These are phyloP conservation scores for Penicillium goetzii DNA, from an alignment of 495 filamentous ascomycete genomes.

Conservation along the genomic window DNA sequence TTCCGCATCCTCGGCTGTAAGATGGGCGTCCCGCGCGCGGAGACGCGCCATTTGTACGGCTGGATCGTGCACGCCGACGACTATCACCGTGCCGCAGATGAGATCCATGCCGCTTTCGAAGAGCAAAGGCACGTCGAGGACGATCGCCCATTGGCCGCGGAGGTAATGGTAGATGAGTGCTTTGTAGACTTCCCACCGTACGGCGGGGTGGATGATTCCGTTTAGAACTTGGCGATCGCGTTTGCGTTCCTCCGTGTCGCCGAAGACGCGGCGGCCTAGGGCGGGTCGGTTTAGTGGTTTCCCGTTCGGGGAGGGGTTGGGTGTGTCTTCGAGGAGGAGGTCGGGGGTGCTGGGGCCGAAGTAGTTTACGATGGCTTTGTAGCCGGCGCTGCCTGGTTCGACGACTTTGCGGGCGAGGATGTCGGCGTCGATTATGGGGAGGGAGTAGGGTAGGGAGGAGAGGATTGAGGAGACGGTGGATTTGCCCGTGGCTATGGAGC, in stretches of 20 bases:
- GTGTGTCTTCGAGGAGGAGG: constrained; percentile 60
- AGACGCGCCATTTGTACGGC: constrained; percentile 79
- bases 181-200: constrained; percentile 75
- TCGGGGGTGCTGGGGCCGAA: constrained; percentile 83
- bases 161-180: constrained; percentile 67
- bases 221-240: constrained; percentile 76
- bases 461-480: constrained; percentile 90
- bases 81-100: constrained; percentile 78
- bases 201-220: constrained; percentile 88
- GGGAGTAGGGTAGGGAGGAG: constrained; percentile 72
- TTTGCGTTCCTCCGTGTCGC: constrained; percentile 62
- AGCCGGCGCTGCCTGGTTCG: constrained; percentile 82
- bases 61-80: constrained; percentile 78
- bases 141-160: constrained; percentile 77
- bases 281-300: constrained; percentile 82
- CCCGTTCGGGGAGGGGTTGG: constrained; percentile 50
- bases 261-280: constrained; percentile 84
- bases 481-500: constrained; percentile 97
- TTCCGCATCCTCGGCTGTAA: constrained; percentile 78
- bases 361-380: constrained; percentile 75
- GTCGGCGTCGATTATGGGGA: constrained; percentile 96
- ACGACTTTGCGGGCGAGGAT: constrained; percentile 87
- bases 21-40: constrained; percentile 67
- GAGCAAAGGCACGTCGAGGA: constrained; percentile 90
- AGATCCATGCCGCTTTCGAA: constrained; percentile 85